Base-by-base conservation (phyloP, 805 yeast genomes). In the Kodamaea hsintzibuensis region DNA sequence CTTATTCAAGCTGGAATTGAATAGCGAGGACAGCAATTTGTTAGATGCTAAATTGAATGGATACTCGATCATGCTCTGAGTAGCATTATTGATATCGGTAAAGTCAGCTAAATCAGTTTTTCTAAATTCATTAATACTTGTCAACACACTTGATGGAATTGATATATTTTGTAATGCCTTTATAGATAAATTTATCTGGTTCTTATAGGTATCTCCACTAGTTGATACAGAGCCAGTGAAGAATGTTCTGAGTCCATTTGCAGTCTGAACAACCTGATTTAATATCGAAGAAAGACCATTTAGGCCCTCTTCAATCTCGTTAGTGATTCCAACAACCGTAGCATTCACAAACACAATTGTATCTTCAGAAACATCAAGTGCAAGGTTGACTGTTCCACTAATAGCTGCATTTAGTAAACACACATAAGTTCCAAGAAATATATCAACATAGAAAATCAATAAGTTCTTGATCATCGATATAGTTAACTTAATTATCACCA, bases 371-470 rank as follows among this genome's bases (percentile, higher is more conserved):
- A 90, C 82, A 63, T 89, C 87, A 1, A 89, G 66, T 0, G 96
- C 96, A 30, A 84, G 82, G 59, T 83, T 84, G 1, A 85, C 86
- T 0, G 89, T 80, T 2, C 92, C 89, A 61, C 83, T 85, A 6
- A 92, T 75, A 0, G 91, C 82, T 4, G 95, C 85, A 0, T 88
- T 82, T 12, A 91, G 66, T 12, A 95, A 73, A 68, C 99, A 95
- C 0, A 88, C 86, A 68, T 89, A 90, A 0, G 98, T 95, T 0
- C 98, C 98, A 1, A 91, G 68, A 47, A 88, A 81, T 58, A 93
- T 61, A 33, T 91, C 91, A 7, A 93, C 71, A 7, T 83, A 72
- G 63, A 93, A 89, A 3, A 82, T 63, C 0, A 89, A 65, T 42
- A 91, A 57, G 42, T 78, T 76, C 60, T 88, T 86, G 7, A 85